Evolutionary conservation across 306 rosid species (phyloP).

Genomic region (Quercus rubra): DNA sequence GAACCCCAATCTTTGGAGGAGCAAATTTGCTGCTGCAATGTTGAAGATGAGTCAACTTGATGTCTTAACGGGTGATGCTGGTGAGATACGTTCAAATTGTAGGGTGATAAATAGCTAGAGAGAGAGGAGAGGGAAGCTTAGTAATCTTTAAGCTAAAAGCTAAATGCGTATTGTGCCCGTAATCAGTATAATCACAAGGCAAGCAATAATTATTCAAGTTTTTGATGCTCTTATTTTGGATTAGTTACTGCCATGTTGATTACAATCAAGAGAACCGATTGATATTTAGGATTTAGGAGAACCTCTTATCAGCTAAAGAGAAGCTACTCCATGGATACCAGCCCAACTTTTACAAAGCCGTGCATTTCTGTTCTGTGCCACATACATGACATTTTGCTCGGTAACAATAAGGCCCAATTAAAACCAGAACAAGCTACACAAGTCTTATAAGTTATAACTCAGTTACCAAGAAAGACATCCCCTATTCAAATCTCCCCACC

Average conservation of each 20-base stretch:
- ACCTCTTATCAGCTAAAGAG: neutral
- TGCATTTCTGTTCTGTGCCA: too few species aligned
- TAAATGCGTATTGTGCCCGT: neutral
- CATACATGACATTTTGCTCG: too few species aligned
- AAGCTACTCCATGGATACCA: neutral
- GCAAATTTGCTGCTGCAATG: constrained; percentile 57
- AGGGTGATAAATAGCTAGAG: constrained; percentile 37
- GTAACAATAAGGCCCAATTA: too few species aligned
- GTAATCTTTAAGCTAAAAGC: neutral
- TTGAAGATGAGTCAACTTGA: constrained; percentile 64
- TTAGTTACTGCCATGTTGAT: neutral
- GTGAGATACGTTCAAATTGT: constrained; percentile 63
- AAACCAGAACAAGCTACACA: too few species aligned
- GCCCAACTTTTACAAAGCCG: too few species aligned
- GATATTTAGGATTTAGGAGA: too few species aligned
- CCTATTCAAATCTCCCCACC: too few species aligned
- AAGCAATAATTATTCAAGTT: constrained; percentile 10
- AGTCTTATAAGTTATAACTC: too few species aligned
- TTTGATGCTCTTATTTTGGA: neutral
- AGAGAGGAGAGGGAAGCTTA: neutral
- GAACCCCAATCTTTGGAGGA: constrained; percentile 37
- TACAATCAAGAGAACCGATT: too few species aligned
- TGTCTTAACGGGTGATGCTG: constrained; percentile 45
- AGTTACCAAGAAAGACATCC: too few species aligned
- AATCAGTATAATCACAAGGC: constrained; percentile 6